A percentile compares a stretch with the other conserved stretches of the same genome.
These are phyloP conservation scores for Drechslerella dactyloides DNA, from an alignment of 2,329 filamentous ascomycete species.

Conservation along the genomic window DNA sequence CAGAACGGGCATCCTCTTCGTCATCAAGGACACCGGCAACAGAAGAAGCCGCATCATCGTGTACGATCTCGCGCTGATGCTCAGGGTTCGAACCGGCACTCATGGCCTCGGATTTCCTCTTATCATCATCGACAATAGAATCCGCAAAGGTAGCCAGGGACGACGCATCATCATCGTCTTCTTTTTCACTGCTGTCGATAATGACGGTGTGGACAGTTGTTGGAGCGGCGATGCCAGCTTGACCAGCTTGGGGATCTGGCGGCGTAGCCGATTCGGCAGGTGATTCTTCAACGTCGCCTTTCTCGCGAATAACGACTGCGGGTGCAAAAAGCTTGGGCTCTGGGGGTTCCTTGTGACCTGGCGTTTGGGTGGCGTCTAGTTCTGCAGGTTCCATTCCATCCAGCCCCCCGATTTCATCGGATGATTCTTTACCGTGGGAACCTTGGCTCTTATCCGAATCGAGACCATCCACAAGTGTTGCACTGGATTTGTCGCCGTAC, in stretches of 20 bases:
- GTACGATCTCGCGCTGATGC: slow-evolving; percentile 57
- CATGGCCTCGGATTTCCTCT: slow-evolving; percentile 53
- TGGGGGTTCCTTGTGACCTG: slow-evolving; percentile 27
- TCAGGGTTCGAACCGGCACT: slow-evolving; percentile 56
- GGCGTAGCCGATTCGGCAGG: slow-evolving; percentile 5
- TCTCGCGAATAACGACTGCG: slow-evolving; percentile 47
- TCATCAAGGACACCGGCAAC: slow-evolving; percentile 67
- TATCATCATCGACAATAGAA: slow-evolving; percentile 53
- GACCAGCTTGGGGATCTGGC: slow-evolving; percentile 7
- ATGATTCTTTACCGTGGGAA: slow-evolving; percentile 37
- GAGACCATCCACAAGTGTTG: slow-evolving; percentile 37
- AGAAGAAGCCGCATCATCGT: slow-evolving; percentile 60
- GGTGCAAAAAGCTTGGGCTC: slow-evolving; percentile 44
- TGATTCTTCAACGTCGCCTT: slow-evolving; percentile 41
- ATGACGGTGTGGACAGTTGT: slow-evolving; percentile 47
- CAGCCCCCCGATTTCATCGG: slow-evolving; percentile 39
- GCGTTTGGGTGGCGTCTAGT: slow-evolving; percentile 6
- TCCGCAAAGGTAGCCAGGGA: slow-evolving; percentile 69
- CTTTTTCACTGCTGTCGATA: slow-evolving; percentile 57
- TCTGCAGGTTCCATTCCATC: slow-evolving; percentile 14
- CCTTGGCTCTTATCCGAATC: slow-evolving; percentile 22
- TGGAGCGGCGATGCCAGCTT: slow-evolving; percentile 31
- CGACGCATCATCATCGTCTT: slow-evolving; percentile 65
- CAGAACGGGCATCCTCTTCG: slow-evolving; percentile 62
- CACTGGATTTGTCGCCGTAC: slow-evolving; percentile 68